Base-by-base conservation (phyloP, 2,329 filamentous ascomycete genomes). In the Teratosphaeria destructans region DNA sequence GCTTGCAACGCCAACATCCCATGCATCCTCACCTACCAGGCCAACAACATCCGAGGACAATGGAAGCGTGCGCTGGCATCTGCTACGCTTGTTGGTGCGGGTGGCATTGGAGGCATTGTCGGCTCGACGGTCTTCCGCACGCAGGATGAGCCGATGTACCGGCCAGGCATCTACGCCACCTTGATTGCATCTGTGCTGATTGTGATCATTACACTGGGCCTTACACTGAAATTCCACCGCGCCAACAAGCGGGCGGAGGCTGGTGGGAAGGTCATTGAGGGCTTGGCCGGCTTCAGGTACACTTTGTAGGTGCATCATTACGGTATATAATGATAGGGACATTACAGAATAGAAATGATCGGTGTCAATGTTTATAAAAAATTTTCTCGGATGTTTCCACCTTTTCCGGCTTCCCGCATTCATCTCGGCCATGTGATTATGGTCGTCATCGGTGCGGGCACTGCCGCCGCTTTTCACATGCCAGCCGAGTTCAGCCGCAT, bases 31-130 rank as follows among this genome's bases (percentile, higher is more conserved):
- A 82, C 88, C 0, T 94, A 90, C 76, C 89, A 93, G 76, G 88
- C 89, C 52, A 94, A 93, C 75, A 95, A 95, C 74, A 87, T 95
- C 68, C 85, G 88, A 57, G 90, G 89, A 0, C 89, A 94, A 75
- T 95, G 89, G 89, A 95, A 93, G 77, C 84, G 90, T 55, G 89
- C 89, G 0, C 86, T 94, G 65, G 86, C 84, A 71, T 88, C 84
- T 61, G 88, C 89, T 2, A 87, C 85, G 0, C 80, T 93, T 2
- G 87, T 94, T 3, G 87, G 86, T 1, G 84, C 88, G 56, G 89
- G 89, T 7, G 89, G 88, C 2, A 77, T 95, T 29, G 90, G 90
- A 43, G 89, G 90, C 37, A 94, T 94, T 56, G 65, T 72, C 14
- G 71, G 71, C 8, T 62, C 59, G 1, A 72, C 71, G 0, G 70